phyloP scores from a whole-genome alignment of 2,329 filamentous ascomycete species.

The Paracoccidioides brasiliensis region DNA sequence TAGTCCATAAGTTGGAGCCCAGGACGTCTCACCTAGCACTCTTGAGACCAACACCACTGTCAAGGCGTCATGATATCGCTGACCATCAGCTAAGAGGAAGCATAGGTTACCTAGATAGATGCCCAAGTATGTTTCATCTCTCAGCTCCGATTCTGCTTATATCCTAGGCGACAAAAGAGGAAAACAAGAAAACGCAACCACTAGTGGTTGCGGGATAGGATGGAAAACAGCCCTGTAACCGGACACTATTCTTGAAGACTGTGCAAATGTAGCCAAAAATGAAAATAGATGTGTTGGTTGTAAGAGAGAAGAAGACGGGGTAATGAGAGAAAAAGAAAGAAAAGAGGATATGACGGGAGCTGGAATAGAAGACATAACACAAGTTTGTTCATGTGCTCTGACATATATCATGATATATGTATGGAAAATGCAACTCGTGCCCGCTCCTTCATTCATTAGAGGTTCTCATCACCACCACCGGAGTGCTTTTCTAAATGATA shows the following conservation, averaged over 20 bases:
- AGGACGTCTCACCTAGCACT: not conserved
- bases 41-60: not conserved
- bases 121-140: not conserved
- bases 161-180: not conserved
- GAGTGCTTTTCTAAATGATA: not conserved
- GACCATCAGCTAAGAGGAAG: not conserved
- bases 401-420: not conserved
- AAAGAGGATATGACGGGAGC: not conserved
- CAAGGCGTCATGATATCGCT: not conserved
- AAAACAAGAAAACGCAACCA: not conserved
- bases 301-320: not conserved
- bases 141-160: not conserved
- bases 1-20: not conserved
- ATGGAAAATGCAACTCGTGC: not conserved
- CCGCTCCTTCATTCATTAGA: not conserved
- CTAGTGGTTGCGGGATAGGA: not conserved
- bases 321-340: not conserved
- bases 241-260: not conserved
- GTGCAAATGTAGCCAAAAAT: not conserved
- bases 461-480: not conserved
- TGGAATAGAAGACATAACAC: not conserved
- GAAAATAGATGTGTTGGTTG: not conserved
- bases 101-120: too few species aligned
- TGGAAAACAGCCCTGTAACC: not conserved
- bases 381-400: not conserved